A percentile compares a stretch with the other conserved stretches of the same genome.
phyloP scores from a whole-genome alignment of 306 rosid species.

The Ormosia emarginata region DNA sequence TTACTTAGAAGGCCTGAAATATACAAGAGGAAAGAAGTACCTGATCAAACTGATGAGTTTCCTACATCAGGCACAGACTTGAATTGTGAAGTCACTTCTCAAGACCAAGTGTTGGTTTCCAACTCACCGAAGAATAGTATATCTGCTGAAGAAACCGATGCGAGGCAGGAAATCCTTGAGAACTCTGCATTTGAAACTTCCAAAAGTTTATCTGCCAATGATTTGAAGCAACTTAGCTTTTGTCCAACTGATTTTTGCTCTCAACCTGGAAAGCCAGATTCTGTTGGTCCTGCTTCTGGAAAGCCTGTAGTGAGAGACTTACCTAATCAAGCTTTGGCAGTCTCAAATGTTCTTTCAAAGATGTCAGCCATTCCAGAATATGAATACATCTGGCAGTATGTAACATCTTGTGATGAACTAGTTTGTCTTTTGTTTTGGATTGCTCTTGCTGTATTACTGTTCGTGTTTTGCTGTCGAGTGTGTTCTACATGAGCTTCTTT shows the following conservation, averaged over 20 bases:
- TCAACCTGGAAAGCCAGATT: slow-evolving; percentile 34
- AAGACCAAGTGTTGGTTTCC: slow-evolving; percentile 40
- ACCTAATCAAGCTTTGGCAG: slow-evolving; percentile 23
- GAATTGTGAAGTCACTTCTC: slow-evolving; percentile 43
- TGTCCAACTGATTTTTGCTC: slow-evolving; percentile 31
- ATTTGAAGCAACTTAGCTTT: slow-evolving; percentile 32
- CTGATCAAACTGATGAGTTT: slow-evolving; percentile 49
- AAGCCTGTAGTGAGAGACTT: slow-evolving; percentile 47
- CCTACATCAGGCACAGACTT: slow-evolving; percentile 39
- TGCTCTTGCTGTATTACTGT: neutral
- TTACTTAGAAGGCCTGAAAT: slow-evolving; percentile 76
- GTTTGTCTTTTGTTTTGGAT: slow-evolving; percentile 11
- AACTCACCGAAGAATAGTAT: slow-evolving; percentile 39
- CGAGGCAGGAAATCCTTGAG: slow-evolving; percentile 33
- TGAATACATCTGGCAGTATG: slow-evolving; percentile 85
- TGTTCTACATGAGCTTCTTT: slow-evolving; percentile 23
- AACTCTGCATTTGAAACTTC: slow-evolving; percentile 33
- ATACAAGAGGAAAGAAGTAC: slow-evolving; percentile 57
- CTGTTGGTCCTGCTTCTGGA: slow-evolving; percentile 30
- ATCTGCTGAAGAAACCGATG: slow-evolving; percentile 40
- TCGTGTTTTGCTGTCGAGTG: slow-evolving; percentile 14
- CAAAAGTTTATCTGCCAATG: slow-evolving; percentile 32
- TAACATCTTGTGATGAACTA: slow-evolving; percentile 27
- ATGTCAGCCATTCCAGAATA: slow-evolving; percentile 67
- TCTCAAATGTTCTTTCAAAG: slow-evolving; percentile 39